Base-by-base conservation (phyloP, 2,329 filamentous ascomycete species). In the Orbilia javanica region DNA sequence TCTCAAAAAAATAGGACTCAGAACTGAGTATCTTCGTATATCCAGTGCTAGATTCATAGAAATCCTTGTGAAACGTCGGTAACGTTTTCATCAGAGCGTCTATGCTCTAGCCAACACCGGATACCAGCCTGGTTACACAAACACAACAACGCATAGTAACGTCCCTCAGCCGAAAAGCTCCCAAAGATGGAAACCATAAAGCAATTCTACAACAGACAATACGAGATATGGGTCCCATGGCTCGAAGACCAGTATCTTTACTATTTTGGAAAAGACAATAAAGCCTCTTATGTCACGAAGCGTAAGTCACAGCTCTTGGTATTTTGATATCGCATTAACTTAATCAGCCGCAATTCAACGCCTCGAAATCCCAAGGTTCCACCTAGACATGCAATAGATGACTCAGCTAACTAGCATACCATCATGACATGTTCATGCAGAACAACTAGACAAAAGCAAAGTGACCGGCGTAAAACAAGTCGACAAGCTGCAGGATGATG, bases 231-330 rank as follows among this genome's bases (percentile, higher is more conserved):
- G 91, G 88, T 92, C 83, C 91, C 91, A 0, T 93, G 91, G 91
- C 85, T 93, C 71, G 91, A 93, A 84, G 91, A 93, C 83, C 84
- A 89, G 75, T 92, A 92, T 83, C 87, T 93, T 29, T 86, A 87
- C 65, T 93, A 89, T 86, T 93, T 93, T 84, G 92, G 90, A 81
- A 91, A 90, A 79, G 90, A 93, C 82, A 93, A 93, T 87, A 93
- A 93, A 84, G 88, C 90, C 4, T 90, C 88, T 82, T 93, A 93
- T 82, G 86, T 89, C 4, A 87, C 90, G 1, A 92, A 91, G 84
- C 87, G 91, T 92, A 83, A 36, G 85, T 83, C n/a, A 78, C 50
- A 15, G 6, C 22, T 31, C 18, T 25, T 10, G 6, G 18, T 22
- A 18, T 15, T 44, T n/a, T 13, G 36, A 39, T 39, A 15, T 44